Evolutionary conservation across 2,329 filamentous ascomycete genomes (phyloP).

Genomic region (Neopestalotiopsis sp.): DNA sequence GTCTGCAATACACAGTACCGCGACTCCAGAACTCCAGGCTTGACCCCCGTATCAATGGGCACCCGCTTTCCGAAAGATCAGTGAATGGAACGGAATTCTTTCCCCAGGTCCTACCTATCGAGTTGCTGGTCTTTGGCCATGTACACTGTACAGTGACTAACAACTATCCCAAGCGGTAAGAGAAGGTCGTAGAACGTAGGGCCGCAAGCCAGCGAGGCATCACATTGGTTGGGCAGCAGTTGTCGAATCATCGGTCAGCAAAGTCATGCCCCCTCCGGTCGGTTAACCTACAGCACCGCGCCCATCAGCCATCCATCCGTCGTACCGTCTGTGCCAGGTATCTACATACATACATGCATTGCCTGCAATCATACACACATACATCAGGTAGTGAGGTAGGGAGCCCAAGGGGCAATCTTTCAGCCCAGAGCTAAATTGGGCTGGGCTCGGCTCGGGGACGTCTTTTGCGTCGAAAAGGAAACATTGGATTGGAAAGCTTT

Average conservation of each 20-base stretch:
- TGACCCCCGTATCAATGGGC: background rate
- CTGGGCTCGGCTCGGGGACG: background rate
- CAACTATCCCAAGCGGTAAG: background rate
- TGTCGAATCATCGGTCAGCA: conserved; percentile 1
- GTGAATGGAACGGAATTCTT: conserved; percentile 21
- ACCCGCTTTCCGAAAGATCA: background rate
- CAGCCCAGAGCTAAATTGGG: conserved; percentile 10
- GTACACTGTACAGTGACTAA: background rate
- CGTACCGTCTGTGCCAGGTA: background rate
- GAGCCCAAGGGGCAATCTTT: background rate
- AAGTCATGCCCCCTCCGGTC: background rate
- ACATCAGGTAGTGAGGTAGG: too few species aligned
- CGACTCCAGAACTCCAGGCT: background rate
- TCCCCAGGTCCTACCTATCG: conserved; percentile 23
- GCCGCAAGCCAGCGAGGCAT: conserved; percentile 15
- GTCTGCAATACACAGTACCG: background rate
- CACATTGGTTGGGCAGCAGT: conserved; percentile 25
- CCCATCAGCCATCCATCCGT: background rate
- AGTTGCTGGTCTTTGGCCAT: background rate
- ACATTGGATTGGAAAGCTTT: conserved; percentile 16
- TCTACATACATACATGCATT: background rate
- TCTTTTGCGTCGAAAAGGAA: conserved; percentile 1
- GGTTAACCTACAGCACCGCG: background rate
- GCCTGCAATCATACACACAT: background rate
- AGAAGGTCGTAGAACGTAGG: conserved; percentile 12